These are phyloP conservation scores for Rhizophora apiculata DNA, from an alignment of 345 rosid genomes.

Conservation along the genomic window DNA sequence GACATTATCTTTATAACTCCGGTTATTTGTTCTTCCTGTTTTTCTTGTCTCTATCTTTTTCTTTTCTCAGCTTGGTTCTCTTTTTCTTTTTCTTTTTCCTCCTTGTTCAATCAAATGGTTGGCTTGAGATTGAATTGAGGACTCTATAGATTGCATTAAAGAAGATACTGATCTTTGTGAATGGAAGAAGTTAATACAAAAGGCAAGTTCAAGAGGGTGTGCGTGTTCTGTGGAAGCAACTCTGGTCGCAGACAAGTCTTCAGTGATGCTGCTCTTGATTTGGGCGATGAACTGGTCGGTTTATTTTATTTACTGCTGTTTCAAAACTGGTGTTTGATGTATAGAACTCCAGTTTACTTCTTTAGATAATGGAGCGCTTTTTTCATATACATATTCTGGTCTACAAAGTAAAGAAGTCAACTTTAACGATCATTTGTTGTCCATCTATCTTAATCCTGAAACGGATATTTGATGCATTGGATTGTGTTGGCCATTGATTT, in stretches of 20 bases:
- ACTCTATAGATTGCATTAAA: constrained; percentile 4
- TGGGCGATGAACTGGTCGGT: constrained; percentile 94
- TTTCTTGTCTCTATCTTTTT: constrained; percentile 5
- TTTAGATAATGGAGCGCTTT: neutral
- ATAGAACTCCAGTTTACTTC: neutral
- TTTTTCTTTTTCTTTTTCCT: neutral
- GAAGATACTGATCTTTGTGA: constrained; percentile 15
- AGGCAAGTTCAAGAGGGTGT: constrained; percentile 69
- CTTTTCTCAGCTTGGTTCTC: neutral
- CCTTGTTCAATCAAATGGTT: constrained; percentile 17
- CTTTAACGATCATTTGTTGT: constrained; percentile 3
- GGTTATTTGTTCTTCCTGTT: constrained; percentile 16
- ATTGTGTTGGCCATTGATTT: constrained; percentile 1
- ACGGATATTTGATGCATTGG: constrained; percentile 12
- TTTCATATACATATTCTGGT: neutral
- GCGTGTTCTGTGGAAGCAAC: constrained; percentile 96
- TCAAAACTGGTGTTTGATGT: constrained; percentile 6
- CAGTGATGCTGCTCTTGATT: constrained; percentile 84
- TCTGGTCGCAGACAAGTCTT: constrained; percentile 77
- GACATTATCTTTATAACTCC: constrained; percentile 17
- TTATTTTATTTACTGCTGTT: constrained; percentile 7
- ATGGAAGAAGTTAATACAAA: constrained; percentile 52
- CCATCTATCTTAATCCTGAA: constrained; percentile 1
- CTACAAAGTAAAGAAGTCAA: neutral
- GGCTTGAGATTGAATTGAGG: constrained; percentile 20